These are phyloP conservation scores for Fusarium miscanthi DNA, from an alignment of 2,329 filamentous ascomycete species.

Conservation along the genomic window DNA sequence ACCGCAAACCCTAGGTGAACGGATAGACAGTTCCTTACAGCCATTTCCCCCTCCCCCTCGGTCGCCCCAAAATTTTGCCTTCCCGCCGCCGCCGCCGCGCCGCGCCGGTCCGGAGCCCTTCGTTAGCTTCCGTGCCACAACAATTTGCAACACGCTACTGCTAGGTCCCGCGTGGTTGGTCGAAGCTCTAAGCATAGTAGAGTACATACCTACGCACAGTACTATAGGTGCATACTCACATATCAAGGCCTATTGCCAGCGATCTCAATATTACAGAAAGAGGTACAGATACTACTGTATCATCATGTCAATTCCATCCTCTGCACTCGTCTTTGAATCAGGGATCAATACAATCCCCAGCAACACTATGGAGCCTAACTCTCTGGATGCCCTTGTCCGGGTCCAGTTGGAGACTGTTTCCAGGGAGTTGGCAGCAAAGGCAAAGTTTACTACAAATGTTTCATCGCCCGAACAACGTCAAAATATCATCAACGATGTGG, in stretches of 20 bases:
- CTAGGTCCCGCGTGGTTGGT: constrained; percentile 45
- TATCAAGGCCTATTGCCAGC: constrained; percentile 27
- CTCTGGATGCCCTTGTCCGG: constrained; percentile 46
- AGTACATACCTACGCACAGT: constrained; percentile 28
- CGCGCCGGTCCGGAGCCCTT: constrained; percentile 39
- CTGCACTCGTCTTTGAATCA: constrained; percentile 46
- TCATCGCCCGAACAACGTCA: constrained; percentile 33
- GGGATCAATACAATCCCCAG: constrained; percentile 40
- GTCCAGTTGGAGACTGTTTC: constrained; percentile 44
- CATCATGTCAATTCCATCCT: constrained; percentile 45
- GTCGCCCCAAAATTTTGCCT: constrained; percentile 36
- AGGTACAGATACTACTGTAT: constrained; percentile 18
- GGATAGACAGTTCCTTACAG: constrained; percentile 13
- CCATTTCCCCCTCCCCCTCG: constrained; percentile 18
- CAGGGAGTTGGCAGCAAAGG: constrained; percentile 38
- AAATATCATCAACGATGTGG: constrained; percentile 50
- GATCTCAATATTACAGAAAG: constrained; percentile 25
- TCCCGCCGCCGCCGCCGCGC: constrained; percentile 39
- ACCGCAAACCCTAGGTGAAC: constrained; percentile 29
- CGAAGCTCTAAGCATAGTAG: constrained; percentile 27
- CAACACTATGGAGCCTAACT: constrained; percentile 27
- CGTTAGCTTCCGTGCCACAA: constrained; percentile 44
- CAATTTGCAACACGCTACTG: constrained; percentile 35
- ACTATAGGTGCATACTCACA: constrained; percentile 13
- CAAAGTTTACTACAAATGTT: constrained; percentile 12